Evolutionary conservation across 306 rosid species (phyloP), one percentile per base, ranked within the genome.

Genomic region (Myrica gale): DNA sequence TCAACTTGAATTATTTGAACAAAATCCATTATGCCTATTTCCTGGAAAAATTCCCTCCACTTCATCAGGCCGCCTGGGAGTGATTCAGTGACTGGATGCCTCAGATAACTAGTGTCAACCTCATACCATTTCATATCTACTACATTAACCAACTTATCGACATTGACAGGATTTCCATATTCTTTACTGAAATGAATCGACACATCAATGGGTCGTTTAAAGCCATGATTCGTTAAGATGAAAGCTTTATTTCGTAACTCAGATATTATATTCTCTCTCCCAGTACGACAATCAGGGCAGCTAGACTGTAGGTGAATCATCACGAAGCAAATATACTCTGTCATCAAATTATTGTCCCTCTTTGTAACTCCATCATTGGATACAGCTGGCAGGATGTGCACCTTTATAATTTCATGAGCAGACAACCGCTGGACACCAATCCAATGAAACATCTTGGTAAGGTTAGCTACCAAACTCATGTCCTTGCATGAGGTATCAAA

Each of bases 341-440:
- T 81, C 96, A 92, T 88, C 87, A 92, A 79, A 80, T 75, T 69
- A 68, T 58, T 76, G 76, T 88, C 82, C 67, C 74, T 55, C 65
- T 75, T 72, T 71, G 73, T 72, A 80, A 84, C 76, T 71, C 73
- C 77, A 53, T 77, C 80, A 47, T 84, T 84, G 54, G 90, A 86
- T 63, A 94, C 62, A 48, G 90, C 87, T 58, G 97, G 96, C 77
- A 94, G 81, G 85, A 94, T 85, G 75, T 94, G 96, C 73, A 84
- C 84, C 85, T 88, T 92, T 67, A 94, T 83, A 84, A 94, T 89
- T 79, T 90, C 98, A 82, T 94, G 98, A 10, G 85, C 92, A 80
- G 97, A 94, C 86, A 94, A 84, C 79, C 70, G 87, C 61, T 92
- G 96, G 77, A 92, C 93, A 60, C 98, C 98, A 74, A 94, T 82